phyloP scores from a whole-genome alignment of 2,329 filamentous ascomycete genomes.

The Aspergillus sp. region DNA sequence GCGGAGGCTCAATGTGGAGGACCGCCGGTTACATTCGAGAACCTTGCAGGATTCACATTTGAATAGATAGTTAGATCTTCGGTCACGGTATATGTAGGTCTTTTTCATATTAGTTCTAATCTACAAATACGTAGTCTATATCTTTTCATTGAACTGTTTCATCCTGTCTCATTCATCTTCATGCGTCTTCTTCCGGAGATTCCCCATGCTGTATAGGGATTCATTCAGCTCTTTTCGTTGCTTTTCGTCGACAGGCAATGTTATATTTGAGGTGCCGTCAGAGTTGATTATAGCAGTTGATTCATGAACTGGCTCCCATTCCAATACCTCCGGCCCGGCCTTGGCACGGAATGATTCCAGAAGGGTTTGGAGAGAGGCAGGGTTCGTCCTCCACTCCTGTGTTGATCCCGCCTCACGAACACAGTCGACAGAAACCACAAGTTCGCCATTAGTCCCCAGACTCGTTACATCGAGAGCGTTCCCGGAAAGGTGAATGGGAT shows the following conservation, averaged over 20 bases:
- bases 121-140: background rate
- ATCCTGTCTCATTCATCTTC: slow-evolving; percentile 17
- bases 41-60: too few species aligned
- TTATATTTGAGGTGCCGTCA: slow-evolving; percentile 21
- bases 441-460: slow-evolving; percentile 19
- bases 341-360: slow-evolving; percentile 24
- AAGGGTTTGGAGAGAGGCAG: slow-evolving; percentile 14
- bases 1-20: too few species aligned
- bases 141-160: background rate
- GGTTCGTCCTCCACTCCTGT: slow-evolving; percentile 26
- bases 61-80: too few species aligned
- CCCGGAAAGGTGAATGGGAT: slow-evolving; percentile 51
- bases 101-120: background rate
- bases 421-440: slow-evolving; percentile 48
- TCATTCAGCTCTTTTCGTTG: slow-evolving; percentile 27
- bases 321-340: slow-evolving; percentile 12
- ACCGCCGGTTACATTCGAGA: too few species aligned
- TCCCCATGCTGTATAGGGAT: slow-evolving; percentile 31
- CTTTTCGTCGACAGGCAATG: slow-evolving; percentile 20
- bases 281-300: slow-evolving; percentile 20
- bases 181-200: slow-evolving; percentile 29
- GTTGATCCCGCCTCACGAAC: slow-evolving; percentile 46
- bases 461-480: slow-evolving; percentile 55
- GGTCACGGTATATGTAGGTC: background rate
- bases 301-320: slow-evolving; percentile 18